Evolutionary conservation across 2,329 filamentous ascomycete species (phyloP), one percentile per base, ranked within the genome.

Genomic region (Paecilomyces sp.): DNA sequence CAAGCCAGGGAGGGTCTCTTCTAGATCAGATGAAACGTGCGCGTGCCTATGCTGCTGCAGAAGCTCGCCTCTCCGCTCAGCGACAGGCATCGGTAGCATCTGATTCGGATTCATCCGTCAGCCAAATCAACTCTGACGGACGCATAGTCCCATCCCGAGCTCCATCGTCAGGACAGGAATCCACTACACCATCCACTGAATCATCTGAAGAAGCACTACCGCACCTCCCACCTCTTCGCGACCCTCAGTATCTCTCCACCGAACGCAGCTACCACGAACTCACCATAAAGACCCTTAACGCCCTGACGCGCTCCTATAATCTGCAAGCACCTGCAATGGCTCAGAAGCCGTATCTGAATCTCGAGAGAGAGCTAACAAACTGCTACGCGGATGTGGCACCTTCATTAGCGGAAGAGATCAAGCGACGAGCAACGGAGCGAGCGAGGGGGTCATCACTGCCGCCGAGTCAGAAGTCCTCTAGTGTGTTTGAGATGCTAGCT

Each of bases 311-410:
- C 28, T 90, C 90, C 13, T 99, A 99, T 79, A 97, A 97, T 68
- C 84, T 97, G 2, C 93, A 96, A 86, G 93, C 94, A 0, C 94
- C 94, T 0, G 88, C 91, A 58, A 82, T 96, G 1, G 92, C 93
- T 2, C 95, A 94, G 76, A 96, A 96, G 74, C 91, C 93, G 0
- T 97, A 97, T 74, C 92, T 91, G 70, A 87, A 82, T 1, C 84
- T 97, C 7, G 85, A 92, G 53, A 85, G 93, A 55, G 94, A 99
- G 75, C 81, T 97, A 15, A 82, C 82, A 31, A 81, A 84, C 2
- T 97, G 92, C 72, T 97, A 87, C 70, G 89, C 91, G 0, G 92
- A 96, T 61, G 88, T 96, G 1, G 93, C 93, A 6, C 91, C 91
- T 0, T 79, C 82, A 54, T 74, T 97, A 3, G 85, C 91, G 0